phyloP scores from a whole-genome alignment of 2,329 filamentous ascomycete genomes.

The Elsinoe arachidis region DNA sequence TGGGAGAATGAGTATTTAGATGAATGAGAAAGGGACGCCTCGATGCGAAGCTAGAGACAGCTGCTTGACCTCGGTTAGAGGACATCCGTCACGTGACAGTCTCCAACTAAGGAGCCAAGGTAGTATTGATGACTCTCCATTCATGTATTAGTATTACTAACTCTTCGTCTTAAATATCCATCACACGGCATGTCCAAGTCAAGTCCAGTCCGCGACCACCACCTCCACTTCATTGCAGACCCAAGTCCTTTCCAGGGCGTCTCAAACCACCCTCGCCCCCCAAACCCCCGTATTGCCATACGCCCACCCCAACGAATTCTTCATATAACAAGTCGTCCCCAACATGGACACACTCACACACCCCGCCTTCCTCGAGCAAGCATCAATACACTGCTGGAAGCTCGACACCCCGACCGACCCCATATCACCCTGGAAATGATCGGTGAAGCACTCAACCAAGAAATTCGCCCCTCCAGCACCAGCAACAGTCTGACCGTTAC shows the following conservation, averaged over 20 bases:
- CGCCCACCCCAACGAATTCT: constrained; percentile 11
- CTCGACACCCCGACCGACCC: constrained; percentile 12
- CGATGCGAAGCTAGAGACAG: too few relatives aligned
- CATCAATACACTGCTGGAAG: constrained; percentile 16
- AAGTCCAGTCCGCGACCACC: neutral
- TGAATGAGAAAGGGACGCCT: too few relatives aligned
- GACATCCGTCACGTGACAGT: too few relatives aligned
- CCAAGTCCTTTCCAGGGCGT: neutral
- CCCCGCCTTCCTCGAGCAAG: constrained; percentile 1
- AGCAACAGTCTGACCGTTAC: constrained; percentile 20
- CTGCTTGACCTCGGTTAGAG: too few relatives aligned
- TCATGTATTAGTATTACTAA: too few relatives aligned
- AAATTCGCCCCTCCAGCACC: constrained; percentile 21
- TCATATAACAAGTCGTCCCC: constrained; percentile 16
- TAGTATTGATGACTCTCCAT: too few relatives aligned
- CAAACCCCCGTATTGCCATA: constrained; percentile 15
- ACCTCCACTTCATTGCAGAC: too few relatives aligned
- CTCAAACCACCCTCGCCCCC: constrained; percentile 13
- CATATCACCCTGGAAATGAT: constrained; percentile 18
- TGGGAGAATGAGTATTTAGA: too few relatives aligned
- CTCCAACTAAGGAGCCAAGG: too few relatives aligned
- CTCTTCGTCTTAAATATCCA: too few relatives aligned
- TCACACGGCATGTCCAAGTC: too few relatives aligned
- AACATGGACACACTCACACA: constrained; percentile 13
- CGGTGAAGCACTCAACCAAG: constrained; percentile 22